Percentiles rank a stretch among this genome's conserved stretches.
phyloP scores from a whole-genome alignment of 768 basidiomycete species.

The Macrolepiota fuliginosa region DNA sequence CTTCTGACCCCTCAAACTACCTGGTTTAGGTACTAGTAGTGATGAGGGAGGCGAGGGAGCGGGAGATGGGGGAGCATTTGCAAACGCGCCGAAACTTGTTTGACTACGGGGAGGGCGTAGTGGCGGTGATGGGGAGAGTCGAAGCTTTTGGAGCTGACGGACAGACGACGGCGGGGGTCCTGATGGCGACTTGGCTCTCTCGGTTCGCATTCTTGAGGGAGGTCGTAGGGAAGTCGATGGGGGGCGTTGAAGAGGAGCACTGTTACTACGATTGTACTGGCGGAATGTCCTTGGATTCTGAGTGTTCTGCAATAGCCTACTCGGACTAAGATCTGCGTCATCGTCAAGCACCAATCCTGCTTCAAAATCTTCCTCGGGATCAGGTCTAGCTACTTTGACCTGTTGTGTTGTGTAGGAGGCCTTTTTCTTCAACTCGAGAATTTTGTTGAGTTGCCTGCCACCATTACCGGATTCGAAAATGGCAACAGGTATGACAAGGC shows the following conservation, averaged over 20 bases:
- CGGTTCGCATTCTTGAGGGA: conserved; percentile 57
- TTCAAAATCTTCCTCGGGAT: conserved; percentile 86
- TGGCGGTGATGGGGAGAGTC: conserved; percentile 70
- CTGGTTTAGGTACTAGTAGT: conserved; percentile 67
- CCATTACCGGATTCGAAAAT: conserved; percentile 74
- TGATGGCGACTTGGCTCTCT: conserved; percentile 71
- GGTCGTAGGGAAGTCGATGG: conserved; percentile 47
- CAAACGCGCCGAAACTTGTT: conserved; percentile 53
- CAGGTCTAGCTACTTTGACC: conserved; percentile 51
- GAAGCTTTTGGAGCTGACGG: conserved; percentile 65
- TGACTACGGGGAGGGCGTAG: conserved; percentile 56
- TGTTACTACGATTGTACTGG: conserved; percentile 53
- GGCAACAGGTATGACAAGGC: conserved; percentile 72
- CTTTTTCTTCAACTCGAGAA: conserved; percentile 54
- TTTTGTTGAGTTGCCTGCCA: conserved; percentile 45
- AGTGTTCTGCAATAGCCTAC: conserved; percentile 57
- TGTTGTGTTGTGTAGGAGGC: conserved; percentile 38
- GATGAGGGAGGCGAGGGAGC: conserved; percentile 45
- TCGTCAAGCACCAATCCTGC: conserved; percentile 81
- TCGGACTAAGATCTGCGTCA: conserved; percentile 80
- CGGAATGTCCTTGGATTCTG: conserved; percentile 41
- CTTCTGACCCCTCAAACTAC: conserved; percentile 79
- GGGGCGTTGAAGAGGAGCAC: conserved; percentile 50
- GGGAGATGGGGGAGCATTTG: conserved; percentile 43
- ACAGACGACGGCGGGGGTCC: conserved; percentile 69